Base-by-base conservation (phyloP, 495 filamentous ascomycete genomes). In the Penicillium samsonianum region DNA sequence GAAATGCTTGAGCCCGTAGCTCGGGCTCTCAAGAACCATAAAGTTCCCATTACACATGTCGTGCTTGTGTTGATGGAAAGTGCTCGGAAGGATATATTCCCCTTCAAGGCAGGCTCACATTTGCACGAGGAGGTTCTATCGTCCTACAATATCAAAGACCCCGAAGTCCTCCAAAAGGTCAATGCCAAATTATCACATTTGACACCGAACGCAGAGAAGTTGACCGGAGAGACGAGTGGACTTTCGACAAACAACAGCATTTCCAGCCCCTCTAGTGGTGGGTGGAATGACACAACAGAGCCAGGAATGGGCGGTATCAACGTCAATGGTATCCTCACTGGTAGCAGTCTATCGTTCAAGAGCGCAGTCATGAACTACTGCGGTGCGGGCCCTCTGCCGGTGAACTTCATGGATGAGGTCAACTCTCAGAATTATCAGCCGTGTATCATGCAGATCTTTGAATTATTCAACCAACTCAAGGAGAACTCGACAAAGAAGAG, bases 31-130 rank as follows among this genome's bases (percentile, higher is more conserved):
- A 67, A 65, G 17, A 55, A 69, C 17, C 59, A 62, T 17, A 47
- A 65, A 17, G 57, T 68, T 1, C 60, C 51, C 2, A 66, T 77
- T 25, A 65, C 57, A 3, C 74, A 78, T 59, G 65, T 78, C 26
- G 60, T 77, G 17, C 23, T 78, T 10, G 61, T 78, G 28, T 61
- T 72, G 33, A 69, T 78, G 58, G 75, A 78, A 55, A 75, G 71
- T 33, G 68, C 75, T 12, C 65, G 75, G 35, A 77, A 76, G 46
- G 75, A 78, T 48, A 59, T 76, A 22, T 78, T 78, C 44, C 75
- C 75, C 10, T 58, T 78, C 19, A 69, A 69, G 42, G 65, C 65
- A 16, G 68, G 65, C 8, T 71, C 68, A 8, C 57, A 63, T 11
- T 46, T 77, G 1, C 65, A 77, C 45, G 48, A 70, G 1, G 60